Evolutionary conservation across 1,284 basidiomycete genomes (phyloP), one percentile per base, ranked within the genome.

Genomic region (Ceraceosorus guamensis): DNA sequence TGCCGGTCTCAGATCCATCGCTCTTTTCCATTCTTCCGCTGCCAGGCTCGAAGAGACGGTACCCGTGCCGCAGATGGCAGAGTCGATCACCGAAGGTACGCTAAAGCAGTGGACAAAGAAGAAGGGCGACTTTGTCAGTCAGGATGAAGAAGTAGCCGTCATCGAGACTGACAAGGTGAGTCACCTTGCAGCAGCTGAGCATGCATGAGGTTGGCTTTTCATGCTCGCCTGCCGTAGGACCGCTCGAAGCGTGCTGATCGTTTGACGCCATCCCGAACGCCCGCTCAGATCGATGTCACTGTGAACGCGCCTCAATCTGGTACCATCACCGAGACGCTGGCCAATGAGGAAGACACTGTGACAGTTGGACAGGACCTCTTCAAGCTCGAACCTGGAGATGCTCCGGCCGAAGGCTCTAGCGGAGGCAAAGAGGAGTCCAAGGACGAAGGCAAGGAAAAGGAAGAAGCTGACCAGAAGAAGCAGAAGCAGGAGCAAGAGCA

Each of bases 31-130:
- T 24, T 68, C 67, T 24, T 51, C 63, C 30, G 59, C 65, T 3
- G 53, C 60, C n/a, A 59, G 53, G 57, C 53, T 53, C 41, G 66
- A 60, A 24, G 68, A 92, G 79, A 88, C 87, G 57, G 84, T 98
- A 73, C 92, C 97, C 81, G 93, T 98, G 49, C 93, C 93, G 31
- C 88, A 91, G 79, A 96, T 98, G 92, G 92, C 93, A 53, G 93
- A 98, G 79, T 96, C 91, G 67, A 95, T 98, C 79, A 90, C 90
- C 14, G 93, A 98, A 79, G 93, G 93, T 53, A 98, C 93, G 5
- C 82, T 98, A 61, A 96, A 92, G 80, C 83, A 89, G 61, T 98
- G 91, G 91, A 82, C 83, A 71, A 97, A 97, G 81, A 85, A 92
- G 79, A 85, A 89, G 51, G 93, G 93, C 46, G 93, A 98, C 76